Base-by-base conservation (phyloP, 805 yeast species). In the Candida xiaguanensis region DNA sequence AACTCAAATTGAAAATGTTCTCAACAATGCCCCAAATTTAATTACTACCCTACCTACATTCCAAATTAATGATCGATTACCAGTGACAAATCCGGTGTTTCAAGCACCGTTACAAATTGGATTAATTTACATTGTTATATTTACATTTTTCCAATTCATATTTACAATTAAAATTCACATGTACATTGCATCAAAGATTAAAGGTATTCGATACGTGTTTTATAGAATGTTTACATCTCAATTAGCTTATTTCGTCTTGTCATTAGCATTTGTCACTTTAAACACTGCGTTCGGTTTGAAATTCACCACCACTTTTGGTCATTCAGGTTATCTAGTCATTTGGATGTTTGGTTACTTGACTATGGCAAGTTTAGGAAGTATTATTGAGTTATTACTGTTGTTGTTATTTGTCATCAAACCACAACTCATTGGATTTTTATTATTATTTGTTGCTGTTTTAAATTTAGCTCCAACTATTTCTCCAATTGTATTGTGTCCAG, bases 71-170 rank as follows among this genome's bases (percentile, higher is more conserved):
- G 67, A 62, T 36, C 34, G 44, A 4, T 39, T 53, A 8, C 66
- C 66, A 1, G 60, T 59, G 2, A 33, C 37, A 1, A 33, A 51
- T 25, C 52, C 47, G 26, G 49, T 59, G 14, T 50, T 51, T 24
- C 61, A 52, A 38, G 67, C 65, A 9, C 62, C 65, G 1, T 48
- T 61, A 14, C 61, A 59, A 34, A 44, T 62, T n/a, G 67, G 66
- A 1, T 39, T 59, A 17, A 52, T 62, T 29, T 62, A 62, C 44
- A 47, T 60, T 44, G 55, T 58, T 18, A 45, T 60, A 4, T 62
- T 63, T 43, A 48, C 67, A 6, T 63, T 63, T 39, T 62, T 61
- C 53, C 65, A 56, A 44, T 63, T 62, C 32, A 34, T 61, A 12
- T 56, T 59, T 45, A 44, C 57, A 27, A 39, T 49, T 20, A 52